Evolutionary conservation across 2,329 filamentous ascomycete species (phyloP).

Genomic region (Pseudocercospora vitis): DNA sequence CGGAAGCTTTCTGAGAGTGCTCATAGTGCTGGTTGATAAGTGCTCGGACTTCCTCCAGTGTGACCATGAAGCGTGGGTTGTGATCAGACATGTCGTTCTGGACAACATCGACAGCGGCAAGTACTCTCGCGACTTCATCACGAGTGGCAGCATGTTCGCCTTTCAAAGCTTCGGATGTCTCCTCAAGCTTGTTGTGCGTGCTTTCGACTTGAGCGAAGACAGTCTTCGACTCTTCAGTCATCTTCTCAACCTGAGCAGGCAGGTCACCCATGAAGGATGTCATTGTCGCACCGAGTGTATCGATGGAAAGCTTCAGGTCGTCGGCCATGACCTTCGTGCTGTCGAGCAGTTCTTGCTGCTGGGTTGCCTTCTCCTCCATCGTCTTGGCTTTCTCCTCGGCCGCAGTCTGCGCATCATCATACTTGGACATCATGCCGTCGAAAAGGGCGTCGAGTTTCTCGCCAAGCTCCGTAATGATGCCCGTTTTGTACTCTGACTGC

Average conservation of each 20-base stretch:
- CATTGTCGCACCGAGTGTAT: constrained; percentile 71
- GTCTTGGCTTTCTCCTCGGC: constrained; percentile 73
- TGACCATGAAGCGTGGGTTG: constrained; percentile 83
- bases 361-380: constrained; percentile 69
- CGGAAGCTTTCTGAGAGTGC: constrained; percentile 66
- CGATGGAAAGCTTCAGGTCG: constrained; percentile 81
- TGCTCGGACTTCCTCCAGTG: constrained; percentile 79
- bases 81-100: constrained; percentile 78
- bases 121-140: constrained; percentile 73
- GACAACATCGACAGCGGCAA: constrained; percentile 70
- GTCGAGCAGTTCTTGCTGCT: constrained; percentile 71
- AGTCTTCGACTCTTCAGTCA: constrained; percentile 82
- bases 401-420: constrained; percentile 76
- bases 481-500: constrained; percentile 59
- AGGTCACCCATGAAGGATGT: constrained; percentile 54
- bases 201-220: constrained; percentile 82
- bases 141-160: constrained; percentile 79
- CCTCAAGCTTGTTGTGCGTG: constrained; percentile 72
- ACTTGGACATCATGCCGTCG: constrained; percentile 77
- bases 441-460: constrained; percentile 73
- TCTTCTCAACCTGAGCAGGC: constrained; percentile 69
- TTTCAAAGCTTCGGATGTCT: constrained; percentile 70
- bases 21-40: constrained; percentile 86
- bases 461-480: constrained; percentile 55
- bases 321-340: constrained; percentile 78